phyloP scores from a whole-genome alignment of 2,329 filamentous ascomycete species.

The Calonectria honghensis region DNA sequence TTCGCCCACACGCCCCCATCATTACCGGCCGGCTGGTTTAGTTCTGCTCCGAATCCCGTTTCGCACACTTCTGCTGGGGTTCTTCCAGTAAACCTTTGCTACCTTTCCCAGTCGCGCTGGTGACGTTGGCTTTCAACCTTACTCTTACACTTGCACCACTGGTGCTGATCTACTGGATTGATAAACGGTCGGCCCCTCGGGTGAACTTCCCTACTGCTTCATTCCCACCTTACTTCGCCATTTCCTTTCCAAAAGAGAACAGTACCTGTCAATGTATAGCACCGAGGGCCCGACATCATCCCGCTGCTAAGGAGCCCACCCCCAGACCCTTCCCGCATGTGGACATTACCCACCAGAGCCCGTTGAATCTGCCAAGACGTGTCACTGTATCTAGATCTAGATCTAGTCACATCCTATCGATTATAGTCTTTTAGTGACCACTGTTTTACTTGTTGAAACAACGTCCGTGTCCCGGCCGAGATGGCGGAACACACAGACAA shows the following conservation, averaged over 20 bases:
- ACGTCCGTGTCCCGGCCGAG: conserved; percentile 25
- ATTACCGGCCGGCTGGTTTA: conserved; percentile 33
- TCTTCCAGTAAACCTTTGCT: conserved; percentile 27
- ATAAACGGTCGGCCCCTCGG: background rate
- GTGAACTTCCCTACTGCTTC: background rate
- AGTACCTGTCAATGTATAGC: background rate
- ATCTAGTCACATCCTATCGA: background rate
- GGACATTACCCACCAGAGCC: conserved; percentile 29
- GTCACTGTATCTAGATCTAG: background rate
- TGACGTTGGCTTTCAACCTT: conserved; percentile 10
- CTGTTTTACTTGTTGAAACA: conserved; percentile 13
- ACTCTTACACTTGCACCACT: conserved; percentile 26
- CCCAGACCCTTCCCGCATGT: conserved; percentile 12
- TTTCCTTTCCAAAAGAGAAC: background rate
- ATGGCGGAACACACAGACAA: conserved; percentile 57
- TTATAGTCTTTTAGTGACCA: background rate
- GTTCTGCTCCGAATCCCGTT: conserved; percentile 34
- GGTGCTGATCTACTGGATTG: conserved; percentile 12
- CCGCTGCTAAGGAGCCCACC: conserved; percentile 20
- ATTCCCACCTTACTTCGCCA: conserved; percentile 5
- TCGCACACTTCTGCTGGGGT: conserved; percentile 21
- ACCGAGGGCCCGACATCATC: conserved; percentile 14
- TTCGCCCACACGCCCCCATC: conserved; percentile 31
- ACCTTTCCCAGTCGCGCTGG: conserved; percentile 18
- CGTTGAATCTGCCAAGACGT: conserved; percentile 35